Conservation (phyloP, 345 rosid species). For the Ceriops decandra region DNA sequence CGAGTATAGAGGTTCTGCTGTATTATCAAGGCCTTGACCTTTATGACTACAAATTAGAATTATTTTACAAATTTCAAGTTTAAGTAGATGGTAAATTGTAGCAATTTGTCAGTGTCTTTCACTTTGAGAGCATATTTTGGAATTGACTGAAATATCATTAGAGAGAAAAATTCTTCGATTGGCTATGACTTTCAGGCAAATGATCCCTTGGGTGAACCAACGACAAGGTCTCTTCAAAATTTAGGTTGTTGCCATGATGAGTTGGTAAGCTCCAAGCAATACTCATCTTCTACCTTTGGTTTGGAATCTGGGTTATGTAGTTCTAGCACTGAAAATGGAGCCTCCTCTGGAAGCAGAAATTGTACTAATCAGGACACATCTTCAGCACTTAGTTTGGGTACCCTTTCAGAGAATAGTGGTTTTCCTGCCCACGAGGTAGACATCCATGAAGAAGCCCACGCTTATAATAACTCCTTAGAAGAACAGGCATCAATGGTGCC, state of each 20-base stretch:
- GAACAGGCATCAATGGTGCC: background rate
- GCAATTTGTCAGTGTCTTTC: too few species aligned
- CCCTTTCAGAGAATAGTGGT: background rate
- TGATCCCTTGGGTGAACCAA: slow-evolving; percentile 9
- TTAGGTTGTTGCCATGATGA: background rate
- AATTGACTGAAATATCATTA: background rate
- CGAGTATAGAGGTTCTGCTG: background rate
- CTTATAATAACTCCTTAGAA: background rate
- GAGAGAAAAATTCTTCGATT: background rate
- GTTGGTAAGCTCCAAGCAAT: slow-evolving; percentile 6
- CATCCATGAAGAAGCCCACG: background rate
- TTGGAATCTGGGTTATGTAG: background rate
- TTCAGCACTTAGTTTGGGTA: background rate
- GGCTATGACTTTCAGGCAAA: slow-evolving; percentile 10
- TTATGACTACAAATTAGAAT: too few species aligned
- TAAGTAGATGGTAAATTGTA: too few species aligned
- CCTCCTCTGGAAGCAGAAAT: slow-evolving; percentile 5
- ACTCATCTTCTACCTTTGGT: background rate
- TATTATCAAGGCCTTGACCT: too few species aligned
- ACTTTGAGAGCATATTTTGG: background rate
- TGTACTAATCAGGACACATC: background rate
- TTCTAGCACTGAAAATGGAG: slow-evolving; percentile 6
- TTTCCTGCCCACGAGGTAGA: background rate
- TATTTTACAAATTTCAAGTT: too few species aligned
- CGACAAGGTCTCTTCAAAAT: background rate